Evolutionary conservation across 129 eudicot species (phyloP).

Genomic region (Escallonia herrerae): DNA sequence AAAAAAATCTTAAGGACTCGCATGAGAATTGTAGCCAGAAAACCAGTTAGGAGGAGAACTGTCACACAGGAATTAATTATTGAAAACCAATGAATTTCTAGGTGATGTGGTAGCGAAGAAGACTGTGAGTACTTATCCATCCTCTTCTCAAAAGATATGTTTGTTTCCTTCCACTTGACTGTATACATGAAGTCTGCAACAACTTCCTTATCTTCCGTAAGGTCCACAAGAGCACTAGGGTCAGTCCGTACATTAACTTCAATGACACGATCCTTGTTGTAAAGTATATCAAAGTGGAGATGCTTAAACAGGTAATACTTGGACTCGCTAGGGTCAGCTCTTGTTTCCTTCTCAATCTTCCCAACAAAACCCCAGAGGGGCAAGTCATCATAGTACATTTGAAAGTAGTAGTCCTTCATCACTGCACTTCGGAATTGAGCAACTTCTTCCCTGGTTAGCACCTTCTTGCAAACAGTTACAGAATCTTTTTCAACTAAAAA

Average conservation of each 20-base stretch:
- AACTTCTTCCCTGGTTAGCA: slow-evolving; percentile 52
- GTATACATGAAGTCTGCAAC: slow-evolving; percentile 63
- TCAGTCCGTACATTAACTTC: slow-evolving; percentile 72
- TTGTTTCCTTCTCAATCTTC: slow-evolving; percentile 64
- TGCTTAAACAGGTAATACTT: slow-evolving; percentile 67
- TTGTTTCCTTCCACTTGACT: slow-evolving; percentile 62
- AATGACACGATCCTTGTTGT: slow-evolving; percentile 74
- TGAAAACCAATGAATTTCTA: slow-evolving; percentile 84
- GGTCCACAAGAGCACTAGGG: slow-evolving; percentile 70
- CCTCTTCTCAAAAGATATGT: slow-evolving; percentile 43
- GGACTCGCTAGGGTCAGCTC: slow-evolving; percentile 53
- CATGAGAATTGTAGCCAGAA: slow-evolving; percentile 74
- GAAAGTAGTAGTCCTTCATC: slow-evolving; percentile 72
- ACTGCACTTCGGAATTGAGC: slow-evolving; percentile 59
- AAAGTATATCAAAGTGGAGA: slow-evolving; percentile 63
- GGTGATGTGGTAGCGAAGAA: slow-evolving; percentile 66
- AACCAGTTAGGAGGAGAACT: slow-evolving; percentile 68
- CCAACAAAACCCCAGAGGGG: slow-evolving; percentile 89
- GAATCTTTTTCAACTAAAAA: slow-evolving; percentile 65
- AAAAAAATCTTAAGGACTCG: slow-evolving; percentile 74
- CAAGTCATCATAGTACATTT: slow-evolving; percentile 82
- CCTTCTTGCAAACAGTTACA: slow-evolving; percentile 55
- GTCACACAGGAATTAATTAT: slow-evolving; percentile 80
- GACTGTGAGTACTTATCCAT: slow-evolving; percentile 71
- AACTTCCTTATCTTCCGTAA: slow-evolving; percentile 68